These are phyloP conservation scores for Macrolepiota albuminosa DNA, from an alignment of 768 basidiomycete species.

Conservation along the genomic window DNA sequence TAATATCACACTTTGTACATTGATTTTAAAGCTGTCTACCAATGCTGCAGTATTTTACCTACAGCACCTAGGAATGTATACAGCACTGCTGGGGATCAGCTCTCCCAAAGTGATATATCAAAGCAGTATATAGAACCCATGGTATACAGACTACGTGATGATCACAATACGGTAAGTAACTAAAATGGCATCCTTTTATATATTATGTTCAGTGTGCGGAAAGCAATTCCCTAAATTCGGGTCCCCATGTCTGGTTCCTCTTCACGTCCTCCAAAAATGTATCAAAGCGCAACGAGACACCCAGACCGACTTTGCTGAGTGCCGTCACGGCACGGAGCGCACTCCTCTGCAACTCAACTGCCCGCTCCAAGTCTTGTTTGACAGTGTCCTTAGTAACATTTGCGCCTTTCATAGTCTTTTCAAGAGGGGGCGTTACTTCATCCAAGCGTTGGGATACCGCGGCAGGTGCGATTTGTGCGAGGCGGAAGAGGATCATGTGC, in stretches of 20 bases:
- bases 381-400: conserved; percentile 92
- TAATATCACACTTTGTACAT: not conserved
- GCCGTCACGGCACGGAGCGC: conserved; percentile 86
- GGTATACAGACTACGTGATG: not conserved
- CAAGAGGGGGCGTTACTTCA: conserved; percentile 77
- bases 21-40: too few relatives aligned
- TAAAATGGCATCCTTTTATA: not conserved
- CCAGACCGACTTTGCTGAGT: conserved; percentile 67
- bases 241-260: conserved; percentile 60
- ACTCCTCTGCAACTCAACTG: conserved; percentile 88
- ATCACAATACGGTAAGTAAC: not conserved
- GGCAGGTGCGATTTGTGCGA: conserved; percentile 81
- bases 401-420: conserved; percentile 86
- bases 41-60: too few relatives aligned
- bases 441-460: conserved; percentile 81
- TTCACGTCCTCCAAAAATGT: conserved; percentile 70
- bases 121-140: not conserved
- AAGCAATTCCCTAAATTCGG: conserved; percentile 62
- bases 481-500: conserved; percentile 91
- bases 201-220: conserved; percentile 13
- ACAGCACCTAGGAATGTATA: not conserved
- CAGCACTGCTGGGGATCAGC: not conserved
- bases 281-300: conserved; percentile 74
- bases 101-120: not conserved
- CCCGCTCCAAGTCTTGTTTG: conserved; percentile 85